A percentile compares a stretch with the other conserved stretches of the same genome.
Conservation (phyloP, 495 filamentous ascomycete genomes). For the Astrocystis sublimbata region DNA sequence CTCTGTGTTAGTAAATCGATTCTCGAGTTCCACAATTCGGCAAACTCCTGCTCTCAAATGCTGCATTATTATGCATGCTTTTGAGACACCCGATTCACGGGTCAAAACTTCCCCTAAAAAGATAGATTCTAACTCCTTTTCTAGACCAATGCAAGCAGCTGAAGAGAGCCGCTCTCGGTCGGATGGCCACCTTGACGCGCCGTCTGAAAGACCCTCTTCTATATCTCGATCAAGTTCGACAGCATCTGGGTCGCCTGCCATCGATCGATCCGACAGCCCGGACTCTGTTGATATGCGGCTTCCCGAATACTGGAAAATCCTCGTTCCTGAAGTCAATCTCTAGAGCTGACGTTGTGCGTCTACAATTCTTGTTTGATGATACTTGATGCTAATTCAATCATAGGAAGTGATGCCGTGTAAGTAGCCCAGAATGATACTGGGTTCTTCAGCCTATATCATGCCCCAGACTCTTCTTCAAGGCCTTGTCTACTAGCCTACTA, state of each 20-base stretch:
- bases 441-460: background rate
- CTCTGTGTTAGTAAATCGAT: conserved; percentile 93
- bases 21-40: no score
- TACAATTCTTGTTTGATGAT: background rate
- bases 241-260: conserved; percentile 96
- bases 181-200: conserved; percentile 96
- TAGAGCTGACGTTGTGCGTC: conserved; percentile 73
- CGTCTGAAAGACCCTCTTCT: conserved; percentile 89
- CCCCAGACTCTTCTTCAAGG: background rate
- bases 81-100: no score
- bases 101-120: no score
- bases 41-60: no score
- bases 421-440: background rate
- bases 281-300: conserved; percentile 92
- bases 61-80: no score
- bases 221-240: conserved; percentile 96
- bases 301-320: conserved; percentile 97
- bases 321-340: conserved; percentile 90
- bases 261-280: conserved; percentile 95
- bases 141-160: conserved; percentile 95
- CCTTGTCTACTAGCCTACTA: background rate
- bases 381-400: conserved; percentile 1
- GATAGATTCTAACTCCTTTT: no score
- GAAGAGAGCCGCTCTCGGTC: conserved; percentile 83
- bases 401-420: conserved; percentile 80